Evolutionary conservation across 108 stramenopile species (phyloP).

Genomic region (Ochromonas danica): DNA sequence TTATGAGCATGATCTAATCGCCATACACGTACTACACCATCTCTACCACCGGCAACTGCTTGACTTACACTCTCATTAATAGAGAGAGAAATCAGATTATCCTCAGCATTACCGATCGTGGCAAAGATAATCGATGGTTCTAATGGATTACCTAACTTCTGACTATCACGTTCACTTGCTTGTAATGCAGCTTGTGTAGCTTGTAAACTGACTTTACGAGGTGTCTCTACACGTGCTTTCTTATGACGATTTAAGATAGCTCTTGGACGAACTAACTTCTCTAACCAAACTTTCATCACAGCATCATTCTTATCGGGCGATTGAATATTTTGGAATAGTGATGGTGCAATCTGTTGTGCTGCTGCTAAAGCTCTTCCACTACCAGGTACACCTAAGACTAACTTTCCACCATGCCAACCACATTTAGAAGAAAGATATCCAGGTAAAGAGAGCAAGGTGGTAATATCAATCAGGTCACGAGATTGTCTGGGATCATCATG

Average conservation of each 20-base stretch:
- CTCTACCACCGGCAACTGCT: neutral
- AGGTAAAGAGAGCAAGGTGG: neutral
- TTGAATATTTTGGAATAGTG: neutral
- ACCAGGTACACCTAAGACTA: neutral
- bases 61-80: neutral
- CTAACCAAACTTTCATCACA: neutral
- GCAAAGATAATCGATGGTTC: conserved; percentile 23
- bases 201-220: neutral
- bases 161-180: neutral
- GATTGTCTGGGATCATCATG: neutral
- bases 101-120: neutral
- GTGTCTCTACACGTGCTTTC: neutral
- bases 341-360: no score
- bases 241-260: neutral
- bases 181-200: neutral
- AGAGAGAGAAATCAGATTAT: neutral
- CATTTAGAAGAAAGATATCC: neutral
- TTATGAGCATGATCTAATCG: neutral
- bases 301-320: neutral
- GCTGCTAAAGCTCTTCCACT: neutral
- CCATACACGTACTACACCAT: neutral
- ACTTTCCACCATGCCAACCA: neutral
- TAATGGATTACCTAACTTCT: neutral
- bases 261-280: neutral
- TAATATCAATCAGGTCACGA: neutral